Percentiles rank a stretch among this genome's conserved stretches.
Evolutionary conservation across 2,329 filamentous ascomycete genomes (phyloP).

Genomic region (Stenocarpella maydis): DNA sequence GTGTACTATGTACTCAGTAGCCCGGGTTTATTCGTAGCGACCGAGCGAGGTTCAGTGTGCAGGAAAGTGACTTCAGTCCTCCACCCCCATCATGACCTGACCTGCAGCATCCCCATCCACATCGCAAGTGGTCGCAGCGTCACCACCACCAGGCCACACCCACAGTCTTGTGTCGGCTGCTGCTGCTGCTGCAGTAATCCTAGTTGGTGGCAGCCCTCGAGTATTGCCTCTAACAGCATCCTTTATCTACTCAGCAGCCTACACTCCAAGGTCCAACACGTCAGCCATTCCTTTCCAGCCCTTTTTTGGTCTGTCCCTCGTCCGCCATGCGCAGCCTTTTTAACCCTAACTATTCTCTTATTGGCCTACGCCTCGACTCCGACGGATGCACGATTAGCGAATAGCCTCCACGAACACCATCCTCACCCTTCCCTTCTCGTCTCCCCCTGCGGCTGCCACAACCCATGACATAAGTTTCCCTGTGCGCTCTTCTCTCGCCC

Average conservation of each 20-base stretch:
- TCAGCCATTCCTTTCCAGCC: conserved; percentile 21
- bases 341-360: conserved; percentile 15
- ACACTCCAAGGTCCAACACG: conserved; percentile 8
- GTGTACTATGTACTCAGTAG: too few relatives aligned
- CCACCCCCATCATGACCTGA: conserved; percentile 17
- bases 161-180: too few relatives aligned
- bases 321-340: conserved; percentile 32
- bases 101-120: conserved; percentile 15
- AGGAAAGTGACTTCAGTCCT: background rate
- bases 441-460: conserved; percentile 1
- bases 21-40: too few relatives aligned
- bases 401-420: conserved; percentile 21
- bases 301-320: conserved; percentile 13
- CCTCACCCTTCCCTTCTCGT: background rate
- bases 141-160: conserved; percentile 1
- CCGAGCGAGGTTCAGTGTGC: too few relatives aligned
- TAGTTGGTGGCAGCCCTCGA: background rate
- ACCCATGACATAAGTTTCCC: conserved; percentile 22
- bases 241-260: background rate
- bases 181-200: too few relatives aligned
- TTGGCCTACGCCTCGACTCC: conserved; percentile 31
- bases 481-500: background rate
- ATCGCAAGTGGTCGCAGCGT: conserved; percentile 17
- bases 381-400: conserved; percentile 33
- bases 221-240: conserved; percentile 10